A percentile compares a stretch with the other conserved stretches of the same genome.
Conservation (phyloP, 177 flowering plant genomes). For the Vitis hybrid region DNA sequence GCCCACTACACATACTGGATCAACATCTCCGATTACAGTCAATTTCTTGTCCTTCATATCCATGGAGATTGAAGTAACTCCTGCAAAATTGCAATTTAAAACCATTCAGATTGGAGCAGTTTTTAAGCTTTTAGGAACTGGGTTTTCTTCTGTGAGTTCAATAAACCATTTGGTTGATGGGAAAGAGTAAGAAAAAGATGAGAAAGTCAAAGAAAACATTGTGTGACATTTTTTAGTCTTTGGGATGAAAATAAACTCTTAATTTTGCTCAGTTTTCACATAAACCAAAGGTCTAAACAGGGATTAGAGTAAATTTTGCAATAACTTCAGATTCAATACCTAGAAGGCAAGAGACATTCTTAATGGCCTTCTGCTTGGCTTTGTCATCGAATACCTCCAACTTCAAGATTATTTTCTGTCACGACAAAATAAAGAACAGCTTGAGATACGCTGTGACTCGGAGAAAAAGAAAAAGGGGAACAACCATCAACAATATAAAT, state of each 20-base stretch:
- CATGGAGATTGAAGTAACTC: constrained; percentile 29
- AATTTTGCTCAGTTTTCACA: not conserved
- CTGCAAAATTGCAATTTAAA: constrained; percentile 15
- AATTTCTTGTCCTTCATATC: constrained; percentile 31
- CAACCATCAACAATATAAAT: no score
- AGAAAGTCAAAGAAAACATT: no score
- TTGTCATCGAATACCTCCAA: constrained; percentile 37
- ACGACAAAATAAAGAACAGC: constrained; percentile 2
- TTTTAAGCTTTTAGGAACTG: not conserved
- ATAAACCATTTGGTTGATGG: not conserved
- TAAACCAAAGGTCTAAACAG: not conserved
- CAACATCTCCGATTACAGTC: constrained; percentile 32
- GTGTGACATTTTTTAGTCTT: no score
- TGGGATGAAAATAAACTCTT: not conserved
- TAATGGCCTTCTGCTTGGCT: constrained; percentile 46
- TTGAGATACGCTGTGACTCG: no score
- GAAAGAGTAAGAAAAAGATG: not conserved
- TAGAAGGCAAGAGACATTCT: constrained; percentile 31
- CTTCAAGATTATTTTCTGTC: constrained; percentile 48
- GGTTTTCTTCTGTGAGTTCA: not conserved
- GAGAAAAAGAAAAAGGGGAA: no score
- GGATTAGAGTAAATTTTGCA: not conserved
- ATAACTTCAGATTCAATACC: constrained; percentile 25
- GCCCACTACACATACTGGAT: constrained; percentile 26
- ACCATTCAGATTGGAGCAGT: not conserved